phyloP scores from a whole-genome alignment of 2,329 filamentous ascomycete genomes.

The Exophiala spinifera region DNA sequence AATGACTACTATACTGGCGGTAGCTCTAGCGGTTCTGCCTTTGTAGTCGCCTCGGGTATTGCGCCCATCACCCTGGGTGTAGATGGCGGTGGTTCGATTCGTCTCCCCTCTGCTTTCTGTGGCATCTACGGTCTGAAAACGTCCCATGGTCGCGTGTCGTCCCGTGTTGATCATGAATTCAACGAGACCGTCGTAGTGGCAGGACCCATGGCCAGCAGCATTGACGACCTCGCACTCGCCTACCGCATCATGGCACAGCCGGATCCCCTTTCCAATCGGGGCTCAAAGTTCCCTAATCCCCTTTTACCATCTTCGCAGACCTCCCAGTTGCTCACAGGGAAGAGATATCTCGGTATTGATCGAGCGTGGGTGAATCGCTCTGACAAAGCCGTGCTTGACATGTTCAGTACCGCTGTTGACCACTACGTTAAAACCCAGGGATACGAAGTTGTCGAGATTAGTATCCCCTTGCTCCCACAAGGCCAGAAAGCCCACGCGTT shows the following conservation, averaged over 20 bases:
- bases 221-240: conserved; percentile 74
- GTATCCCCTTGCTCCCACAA: conserved; percentile 59
- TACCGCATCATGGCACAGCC: conserved; percentile 77
- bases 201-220: conserved; percentile 73
- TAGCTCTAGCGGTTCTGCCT: conserved; percentile 73
- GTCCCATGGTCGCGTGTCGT: conserved; percentile 63
- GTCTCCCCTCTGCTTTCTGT: conserved; percentile 72
- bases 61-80: conserved; percentile 73
- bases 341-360: conserved; percentile 70
- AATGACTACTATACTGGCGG: conserved; percentile 74
- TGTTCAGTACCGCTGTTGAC: conserved; percentile 62
- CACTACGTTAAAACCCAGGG: conserved; percentile 43
- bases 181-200: conserved; percentile 63
- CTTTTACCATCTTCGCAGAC: conserved; percentile 36
- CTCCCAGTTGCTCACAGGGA: conserved; percentile 38
- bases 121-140: conserved; percentile 80
- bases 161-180: conserved; percentile 56
- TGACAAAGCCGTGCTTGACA: conserved; percentile 59
- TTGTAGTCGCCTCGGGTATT: conserved; percentile 66
- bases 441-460: conserved; percentile 47
- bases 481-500: conserved; percentile 74
- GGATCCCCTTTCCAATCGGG: conserved; percentile 49
- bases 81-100: conserved; percentile 72
- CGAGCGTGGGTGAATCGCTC: conserved; percentile 67
- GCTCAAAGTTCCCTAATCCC: conserved; percentile 54